phyloP scores from a whole-genome alignment of 2,329 filamentous ascomycete genomes.

The Calycina marina region DNA sequence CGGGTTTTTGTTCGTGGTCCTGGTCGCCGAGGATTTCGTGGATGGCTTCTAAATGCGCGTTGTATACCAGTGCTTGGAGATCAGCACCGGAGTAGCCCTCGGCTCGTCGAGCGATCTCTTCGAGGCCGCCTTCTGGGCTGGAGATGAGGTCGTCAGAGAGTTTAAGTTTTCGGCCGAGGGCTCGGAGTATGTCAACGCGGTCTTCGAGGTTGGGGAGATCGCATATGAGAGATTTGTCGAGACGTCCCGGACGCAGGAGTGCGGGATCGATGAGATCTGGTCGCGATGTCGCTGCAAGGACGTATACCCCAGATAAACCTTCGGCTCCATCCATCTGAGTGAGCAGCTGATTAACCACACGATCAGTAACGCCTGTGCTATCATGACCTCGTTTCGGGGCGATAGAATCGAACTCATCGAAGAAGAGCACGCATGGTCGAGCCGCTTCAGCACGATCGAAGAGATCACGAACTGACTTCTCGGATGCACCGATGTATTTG shows the following conservation, averaged over 20 bases:
- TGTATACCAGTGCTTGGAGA: constrained; percentile 86
- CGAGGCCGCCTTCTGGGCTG: constrained; percentile 4
- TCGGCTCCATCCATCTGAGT: constrained; percentile 99
- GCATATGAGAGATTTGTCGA: constrained; percentile 88
- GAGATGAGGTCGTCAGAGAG: constrained; percentile 47
- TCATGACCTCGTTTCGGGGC: constrained; percentile 95
- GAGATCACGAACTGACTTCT: constrained; percentile 89
- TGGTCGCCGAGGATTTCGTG: constrained; percentile 72
- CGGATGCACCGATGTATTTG: constrained; percentile 96
- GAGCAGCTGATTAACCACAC: constrained; percentile 93
- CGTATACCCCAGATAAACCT: constrained; percentile 86
- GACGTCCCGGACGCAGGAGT: constrained; percentile 72
- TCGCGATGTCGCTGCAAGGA: constrained; percentile 82
- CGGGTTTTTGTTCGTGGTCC: constrained; percentile 21
- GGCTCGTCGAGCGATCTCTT: constrained; percentile 63
- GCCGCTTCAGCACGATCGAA: constrained; percentile 89
- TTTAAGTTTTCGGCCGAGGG: constrained; percentile 69
- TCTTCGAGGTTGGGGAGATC: constrained; percentile 73
- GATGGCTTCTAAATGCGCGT: constrained; percentile 92
- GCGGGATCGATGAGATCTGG: constrained; percentile 95
- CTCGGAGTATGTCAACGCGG: constrained; percentile 73
- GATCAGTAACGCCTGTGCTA: constrained; percentile 93
- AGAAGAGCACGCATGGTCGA: constrained; percentile 88
- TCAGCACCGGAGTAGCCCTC: constrained; percentile 91
- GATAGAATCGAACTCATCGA: constrained; percentile 97